These are phyloP conservation scores for Diaporthe aspalathi DNA, from an alignment of 2,329 filamentous ascomycete species.

Conservation along the genomic window DNA sequence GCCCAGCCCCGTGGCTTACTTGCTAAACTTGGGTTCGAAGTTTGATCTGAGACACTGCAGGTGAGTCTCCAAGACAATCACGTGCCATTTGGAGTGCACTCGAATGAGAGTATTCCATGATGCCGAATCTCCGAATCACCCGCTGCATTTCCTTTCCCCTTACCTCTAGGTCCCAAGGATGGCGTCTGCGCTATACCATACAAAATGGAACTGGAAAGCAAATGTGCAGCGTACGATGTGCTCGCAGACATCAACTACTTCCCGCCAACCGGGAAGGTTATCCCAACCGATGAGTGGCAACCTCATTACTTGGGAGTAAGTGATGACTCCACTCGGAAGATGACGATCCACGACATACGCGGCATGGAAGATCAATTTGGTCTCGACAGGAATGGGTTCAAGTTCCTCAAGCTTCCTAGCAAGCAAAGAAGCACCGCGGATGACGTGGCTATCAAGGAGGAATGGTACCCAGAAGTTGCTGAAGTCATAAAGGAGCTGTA, in stretches of 20 bases:
- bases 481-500: conserved; percentile 12
- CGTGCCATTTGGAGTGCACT: conserved; percentile 10
- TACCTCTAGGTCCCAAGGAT: background rate
- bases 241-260: conserved; percentile 32
- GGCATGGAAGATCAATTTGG: conserved; percentile 17
- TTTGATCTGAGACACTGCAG: no score
- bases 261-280: background rate
- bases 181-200: background rate
- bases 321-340: conserved; percentile 13
- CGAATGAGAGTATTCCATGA: background rate
- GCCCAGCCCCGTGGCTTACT: background rate
- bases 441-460: conserved; percentile 10
- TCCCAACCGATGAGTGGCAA: conserved; percentile 18
- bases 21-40: background rate
- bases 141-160: rapidly evolving
- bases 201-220: background rate
- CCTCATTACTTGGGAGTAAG: conserved; percentile 10
- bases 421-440: background rate
- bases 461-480: conserved; percentile 19
- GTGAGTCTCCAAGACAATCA: conserved; percentile 8
- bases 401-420: conserved; percentile 25
- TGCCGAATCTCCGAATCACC: background rate
- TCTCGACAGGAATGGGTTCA: conserved; percentile 29
- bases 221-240: conserved; percentile 11
- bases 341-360: conserved; percentile 23